A percentile compares a stretch with the other conserved stretches of the same genome.
phyloP scores from a whole-genome alignment of 352 stramenopile species.

The Globisporangium irregulare region DNA sequence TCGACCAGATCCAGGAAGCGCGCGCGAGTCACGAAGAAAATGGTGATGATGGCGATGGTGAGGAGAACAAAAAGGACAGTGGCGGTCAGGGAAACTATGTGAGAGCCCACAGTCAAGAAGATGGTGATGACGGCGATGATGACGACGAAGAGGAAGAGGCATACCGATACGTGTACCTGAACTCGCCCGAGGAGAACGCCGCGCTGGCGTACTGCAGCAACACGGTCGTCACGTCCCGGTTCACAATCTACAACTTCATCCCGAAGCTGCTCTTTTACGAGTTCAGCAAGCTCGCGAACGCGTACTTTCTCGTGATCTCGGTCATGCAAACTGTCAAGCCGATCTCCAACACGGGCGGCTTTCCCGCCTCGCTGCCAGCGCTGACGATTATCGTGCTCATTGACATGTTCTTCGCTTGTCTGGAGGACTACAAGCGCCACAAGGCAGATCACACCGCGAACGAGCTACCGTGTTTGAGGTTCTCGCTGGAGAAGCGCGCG shows the following conservation, averaged over 20 bases:
- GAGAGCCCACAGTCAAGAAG: not conserved
- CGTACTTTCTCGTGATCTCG: slow-evolving; percentile 93
- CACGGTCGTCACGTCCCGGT: slow-evolving; percentile 88
- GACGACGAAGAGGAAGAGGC: slow-evolving; percentile 34
- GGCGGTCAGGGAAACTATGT: not conserved
- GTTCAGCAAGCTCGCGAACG: slow-evolving; percentile 91
- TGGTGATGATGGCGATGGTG: not conserved
- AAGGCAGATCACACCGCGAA: slow-evolving; percentile 86
- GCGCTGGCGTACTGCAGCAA: slow-evolving; percentile 68
- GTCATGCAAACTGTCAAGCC: slow-evolving; percentile 89
- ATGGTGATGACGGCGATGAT: not conserved
- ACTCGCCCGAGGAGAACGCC: slow-evolving; percentile 56
- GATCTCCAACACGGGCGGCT: slow-evolving; percentile 91
- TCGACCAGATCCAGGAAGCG: slow-evolving; percentile 25
- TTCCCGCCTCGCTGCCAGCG: slow-evolving; percentile 86
- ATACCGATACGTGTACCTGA: slow-evolving; percentile 75
- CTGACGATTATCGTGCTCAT: slow-evolving; percentile 93
- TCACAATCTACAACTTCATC: slow-evolving; percentile 90
- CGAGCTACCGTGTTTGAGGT: slow-evolving; percentile 61
- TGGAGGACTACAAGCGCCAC: slow-evolving; percentile 91
- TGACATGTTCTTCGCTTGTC: slow-evolving; percentile 89
- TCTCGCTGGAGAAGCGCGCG: slow-evolving; percentile 21
- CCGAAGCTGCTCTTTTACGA: slow-evolving; percentile 90
- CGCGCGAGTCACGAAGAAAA: not conserved
- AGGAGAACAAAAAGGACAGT: not conserved